Evolutionary conservation across 2,329 filamentous ascomycete genomes (phyloP), one percentile per base, ranked within the genome.

Genomic region (Onygenales sp.): DNA sequence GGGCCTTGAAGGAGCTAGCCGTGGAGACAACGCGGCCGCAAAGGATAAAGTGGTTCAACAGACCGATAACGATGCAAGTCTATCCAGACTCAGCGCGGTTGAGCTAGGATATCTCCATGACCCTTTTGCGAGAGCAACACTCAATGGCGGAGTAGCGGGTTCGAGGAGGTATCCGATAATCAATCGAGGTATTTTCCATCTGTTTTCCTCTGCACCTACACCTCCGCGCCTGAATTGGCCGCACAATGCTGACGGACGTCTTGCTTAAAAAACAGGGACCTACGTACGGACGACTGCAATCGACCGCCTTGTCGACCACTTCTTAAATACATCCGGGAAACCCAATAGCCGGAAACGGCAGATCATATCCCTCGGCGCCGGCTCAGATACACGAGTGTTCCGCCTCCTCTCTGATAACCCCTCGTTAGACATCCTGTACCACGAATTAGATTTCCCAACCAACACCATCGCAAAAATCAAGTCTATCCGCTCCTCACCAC

Each of bases 341-440:
- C 65, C 43, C 31, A 10, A 54, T 45, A 59, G 52, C 7, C 63
- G 61, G 71, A 72, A 66, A 21, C 82, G 81, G 57, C 93, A 98
- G 66, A 89, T 98, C 55, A 79, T 98, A 56, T 96, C 91, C 0
- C 79, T 98, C 0, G 93, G 93, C 33, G 92, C 93, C 13, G 93
- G 93, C 27, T 95, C 91, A 9, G 93, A 98, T 66, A 97, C 93
- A 6, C 82, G 93, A 13, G 86, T 84, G 55, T 90, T 96, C 64
- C 84, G 89, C 17, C 73, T 96, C 1, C 78, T 87, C 55, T 70
- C 80, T 7, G 60, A 60, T 4, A 56, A 59, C 7, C 66, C 72
- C 13, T 67, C 73, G 51, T 68, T 70, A 0, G 63, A 72, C 32
- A 55, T 95, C 14, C 67, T 86, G 54, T 98, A 97, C 68, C 91